Base-by-base conservation (phyloP, 805 yeast species). In the Schizosaccharomyces osmophilus region DNA sequence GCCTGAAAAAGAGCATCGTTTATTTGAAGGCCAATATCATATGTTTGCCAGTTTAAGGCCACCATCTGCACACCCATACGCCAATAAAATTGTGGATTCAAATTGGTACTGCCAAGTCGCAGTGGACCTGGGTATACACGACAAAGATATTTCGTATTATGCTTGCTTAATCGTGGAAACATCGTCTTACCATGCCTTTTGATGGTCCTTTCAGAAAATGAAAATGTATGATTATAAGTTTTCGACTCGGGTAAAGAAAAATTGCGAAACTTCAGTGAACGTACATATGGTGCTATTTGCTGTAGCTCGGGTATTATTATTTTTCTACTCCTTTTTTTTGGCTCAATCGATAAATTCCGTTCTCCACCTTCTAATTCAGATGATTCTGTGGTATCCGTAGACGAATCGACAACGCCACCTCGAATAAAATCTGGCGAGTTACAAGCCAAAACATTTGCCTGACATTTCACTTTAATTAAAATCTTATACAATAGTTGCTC, bases 41-140 rank as follows among this genome's bases (percentile, higher is more conserved):
- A 83, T 0, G 93, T 83, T 71, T 90, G 98, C 97, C 97, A 90
- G 69, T 90, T 93, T 0, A 95, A 83, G 0, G 98, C 97, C 4
- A 86, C 97, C 87, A 93, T 80, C 68, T 93, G 98, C 11, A 79
- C 83, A 0, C 99, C 99, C 59, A 78, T 74, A 60, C 76, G 76
- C 98, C 99, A 93, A 68, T 80, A 87, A 0, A 71, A 70, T 1
- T 86, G 71, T 0, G 98, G 97, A 55, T 78, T 78, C 68, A 87
- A 89, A 68, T 93, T 93, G 2, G 85, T 77, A 0, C 96, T 87
- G 61, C 76, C 82, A 64, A 85, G 77, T 51, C 97, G 73, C 62
- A 82, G 78, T 6, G 82, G 82, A 0, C 94, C 82, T 0, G 99
- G 99, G 68, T 93, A 93, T 0, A 88, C 79, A 61, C 99, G 76